phyloP scores from a whole-genome alignment of 441 rosid species.

The Biscutella auriculata region DNA sequence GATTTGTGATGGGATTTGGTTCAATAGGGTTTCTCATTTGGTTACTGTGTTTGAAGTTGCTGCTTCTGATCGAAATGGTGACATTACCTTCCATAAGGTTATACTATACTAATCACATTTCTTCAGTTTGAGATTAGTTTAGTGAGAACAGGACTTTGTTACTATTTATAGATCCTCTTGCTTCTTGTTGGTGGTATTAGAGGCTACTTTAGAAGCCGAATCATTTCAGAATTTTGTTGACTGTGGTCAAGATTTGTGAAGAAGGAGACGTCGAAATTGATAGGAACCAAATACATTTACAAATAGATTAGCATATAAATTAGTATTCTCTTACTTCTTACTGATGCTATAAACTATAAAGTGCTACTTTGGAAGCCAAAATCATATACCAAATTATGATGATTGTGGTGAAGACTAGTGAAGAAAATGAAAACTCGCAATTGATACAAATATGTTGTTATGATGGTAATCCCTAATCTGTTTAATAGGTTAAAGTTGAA shows the following conservation, averaged over 20 bases:
- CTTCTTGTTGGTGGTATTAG: too few species aligned
- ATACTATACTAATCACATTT: too few species aligned
- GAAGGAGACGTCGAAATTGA: too few species aligned
- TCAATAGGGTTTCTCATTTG: conserved; percentile 57
- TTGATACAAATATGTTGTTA: neutral
- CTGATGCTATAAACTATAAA: too few species aligned
- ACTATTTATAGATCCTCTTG: too few species aligned
- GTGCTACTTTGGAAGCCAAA: neutral
- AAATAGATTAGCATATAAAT: neutral
- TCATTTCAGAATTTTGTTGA: too few species aligned
- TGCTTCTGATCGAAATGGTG: conserved; percentile 62
- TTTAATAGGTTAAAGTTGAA: neutral
- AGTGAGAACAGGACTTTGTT: neutral
- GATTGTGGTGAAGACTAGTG: neutral
- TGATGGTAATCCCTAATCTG: neutral
- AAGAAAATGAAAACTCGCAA: neutral
- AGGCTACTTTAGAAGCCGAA: too few species aligned
- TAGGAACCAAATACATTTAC: too few species aligned
- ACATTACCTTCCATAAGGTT: conserved; percentile 92
- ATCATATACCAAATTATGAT: neutral
- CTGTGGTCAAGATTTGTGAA: too few species aligned
- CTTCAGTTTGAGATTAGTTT: neutral
- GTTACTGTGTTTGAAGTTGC: conserved; percentile 80
- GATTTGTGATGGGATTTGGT: conserved; percentile 92
- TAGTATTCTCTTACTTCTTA: neutral